Base-by-base conservation (phyloP, 192 early-diverging fungal species). In the Dissophora ornata region DNA sequence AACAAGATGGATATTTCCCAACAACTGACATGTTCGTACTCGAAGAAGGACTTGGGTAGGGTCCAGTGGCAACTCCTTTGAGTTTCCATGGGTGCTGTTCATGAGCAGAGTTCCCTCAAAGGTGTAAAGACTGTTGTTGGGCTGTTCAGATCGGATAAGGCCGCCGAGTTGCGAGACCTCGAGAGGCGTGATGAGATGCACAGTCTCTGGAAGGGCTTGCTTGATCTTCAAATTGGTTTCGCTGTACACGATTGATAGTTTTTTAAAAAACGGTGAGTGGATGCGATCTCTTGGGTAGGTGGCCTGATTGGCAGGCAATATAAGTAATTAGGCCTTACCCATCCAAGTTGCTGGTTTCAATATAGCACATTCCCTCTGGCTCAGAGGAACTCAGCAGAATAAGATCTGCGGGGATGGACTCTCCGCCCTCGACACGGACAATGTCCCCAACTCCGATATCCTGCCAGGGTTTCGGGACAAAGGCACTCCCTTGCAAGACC, bases 171-270 rank as follows among this genome's bases (percentile, higher is more conserved):
- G 52, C 5, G 89, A 83, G 16, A 90, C 87, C 4, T 93, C 89
- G 0, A 85, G 80, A 2, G 96, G 90, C 10, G 89, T 91, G 40
- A 94, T 73, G 26, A 94, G 30, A 42, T 83, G 79, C 1, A 91
- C 85, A 3, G 96, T 99, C 67, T 98, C 94, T 15, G 92, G 89
- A 2, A 94, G 65, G 6, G 90, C 95, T 81, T 99, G 97, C 66
- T 96, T 95, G 59, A 99, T 95, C 77, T 99, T 99, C 45, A 99
- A 83, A 79, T 99, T 99, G 19, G 95, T 96, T 81, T 99, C 97
- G 53, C 97, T 91, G 62, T 36, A 51, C 40, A 40, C 21, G 8
- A 28, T 1, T 38, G 34, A 13, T 41, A 22, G 50, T 6, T 30
- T 29, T 1, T 52, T 12, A 52, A 52, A 29, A 30, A 1, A 0